Conservation (phyloP, 2,329 filamentous ascomycete species). For the Hypoxylon sp. region DNA sequence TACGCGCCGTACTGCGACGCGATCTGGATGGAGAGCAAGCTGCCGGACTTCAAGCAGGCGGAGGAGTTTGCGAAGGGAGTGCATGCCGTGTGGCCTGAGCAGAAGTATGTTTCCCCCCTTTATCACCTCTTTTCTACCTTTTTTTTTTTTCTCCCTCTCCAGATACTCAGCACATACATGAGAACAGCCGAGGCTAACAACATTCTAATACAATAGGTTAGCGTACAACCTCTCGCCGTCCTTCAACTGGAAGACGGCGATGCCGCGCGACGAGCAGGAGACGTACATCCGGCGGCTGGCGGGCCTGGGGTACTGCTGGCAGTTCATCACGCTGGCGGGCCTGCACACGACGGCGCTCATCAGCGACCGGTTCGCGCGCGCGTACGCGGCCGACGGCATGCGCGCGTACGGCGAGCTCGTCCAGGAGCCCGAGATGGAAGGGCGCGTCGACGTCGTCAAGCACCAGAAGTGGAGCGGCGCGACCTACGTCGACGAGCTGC, state of each 20-base stretch:
- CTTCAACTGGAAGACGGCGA: slow-evolving; percentile 99
- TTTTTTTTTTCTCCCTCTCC: neutral
- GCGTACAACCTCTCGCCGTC: slow-evolving; percentile 98
- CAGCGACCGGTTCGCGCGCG: slow-evolving; percentile 86
- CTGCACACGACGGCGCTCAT: slow-evolving; percentile 96
- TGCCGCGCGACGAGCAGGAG: slow-evolving; percentile 91
- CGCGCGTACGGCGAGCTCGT: slow-evolving; percentile 96
- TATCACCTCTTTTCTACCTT: slow-evolving; percentile 7
- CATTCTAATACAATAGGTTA: slow-evolving; percentile 66
- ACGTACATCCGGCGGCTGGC: slow-evolving; percentile 95
- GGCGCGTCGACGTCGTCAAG: slow-evolving; percentile 91
- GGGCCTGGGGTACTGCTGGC: slow-evolving; percentile 95
- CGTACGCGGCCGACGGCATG: slow-evolving; percentile 87
- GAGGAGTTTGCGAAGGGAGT: slow-evolving; percentile 94
- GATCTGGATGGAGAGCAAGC: slow-evolving; percentile 99
- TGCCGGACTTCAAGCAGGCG: slow-evolving; percentile 91
- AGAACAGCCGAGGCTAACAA: slow-evolving; percentile 18
- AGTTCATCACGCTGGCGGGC: slow-evolving; percentile 99
- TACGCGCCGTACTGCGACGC: slow-evolving; percentile 95
- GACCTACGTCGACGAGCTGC: slow-evolving; percentile 91
- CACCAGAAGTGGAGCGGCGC: slow-evolving; percentile 99
- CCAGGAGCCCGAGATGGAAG: slow-evolving; percentile 96
- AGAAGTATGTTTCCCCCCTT: slow-evolving; percentile 75
- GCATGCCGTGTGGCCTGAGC: slow-evolving; percentile 93
- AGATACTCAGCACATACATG: neutral